Conservation (phyloP, 192 early-diverging fungal species). For the Coemansia sp. region DNA sequence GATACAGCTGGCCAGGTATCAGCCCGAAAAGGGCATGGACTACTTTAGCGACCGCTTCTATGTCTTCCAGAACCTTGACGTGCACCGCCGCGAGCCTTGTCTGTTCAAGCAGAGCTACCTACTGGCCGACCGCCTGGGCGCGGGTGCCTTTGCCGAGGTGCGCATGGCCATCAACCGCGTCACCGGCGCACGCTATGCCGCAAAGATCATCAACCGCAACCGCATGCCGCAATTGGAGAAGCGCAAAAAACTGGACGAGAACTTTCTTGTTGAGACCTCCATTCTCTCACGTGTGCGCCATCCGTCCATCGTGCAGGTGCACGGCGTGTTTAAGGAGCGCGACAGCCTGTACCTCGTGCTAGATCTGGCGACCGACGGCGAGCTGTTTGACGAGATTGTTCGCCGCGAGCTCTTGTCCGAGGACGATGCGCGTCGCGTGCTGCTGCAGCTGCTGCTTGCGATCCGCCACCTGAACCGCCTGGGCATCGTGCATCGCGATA, state of each 20-base stretch:
- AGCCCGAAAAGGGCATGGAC: conserved; percentile 37
- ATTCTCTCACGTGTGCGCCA: conserved; percentile 50
- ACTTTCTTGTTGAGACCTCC: conserved; percentile 42
- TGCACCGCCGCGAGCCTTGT: conserved; percentile 36
- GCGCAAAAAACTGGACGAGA: conserved; percentile 46
- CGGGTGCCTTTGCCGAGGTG: conserved; percentile 67
- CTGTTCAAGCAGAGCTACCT: conserved; percentile 50
- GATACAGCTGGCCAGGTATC: conserved; percentile 57
- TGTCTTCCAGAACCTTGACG: conserved; percentile 40
- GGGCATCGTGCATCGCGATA: conserved; percentile 71
- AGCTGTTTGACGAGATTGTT: conserved; percentile 91
- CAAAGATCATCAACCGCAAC: conserved; percentile 73
- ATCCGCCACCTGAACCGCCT: conserved; percentile 66
- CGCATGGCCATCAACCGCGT: conserved; percentile 58
- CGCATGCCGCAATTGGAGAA: conserved; percentile 29
- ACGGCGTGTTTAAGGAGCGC: conserved; percentile 48
- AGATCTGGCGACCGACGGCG: conserved; percentile 74
- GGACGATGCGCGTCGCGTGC: conserved; percentile 69
- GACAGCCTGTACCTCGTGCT: conserved; percentile 50
- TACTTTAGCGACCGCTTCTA: conserved; percentile 48
- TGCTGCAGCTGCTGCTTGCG: conserved; percentile 75
- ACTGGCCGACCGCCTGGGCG: conserved; percentile 32
- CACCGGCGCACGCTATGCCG: conserved; percentile 63
- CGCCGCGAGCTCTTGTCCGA: conserved; percentile 72
- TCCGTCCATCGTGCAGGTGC: conserved; percentile 44